Percentiles rank a stretch among this genome's conserved stretches.
These are phyloP conservation scores for Myriosclerotinia duriaeana DNA, from an alignment of 2,329 filamentous ascomycete genomes.

Conservation along the genomic window DNA sequence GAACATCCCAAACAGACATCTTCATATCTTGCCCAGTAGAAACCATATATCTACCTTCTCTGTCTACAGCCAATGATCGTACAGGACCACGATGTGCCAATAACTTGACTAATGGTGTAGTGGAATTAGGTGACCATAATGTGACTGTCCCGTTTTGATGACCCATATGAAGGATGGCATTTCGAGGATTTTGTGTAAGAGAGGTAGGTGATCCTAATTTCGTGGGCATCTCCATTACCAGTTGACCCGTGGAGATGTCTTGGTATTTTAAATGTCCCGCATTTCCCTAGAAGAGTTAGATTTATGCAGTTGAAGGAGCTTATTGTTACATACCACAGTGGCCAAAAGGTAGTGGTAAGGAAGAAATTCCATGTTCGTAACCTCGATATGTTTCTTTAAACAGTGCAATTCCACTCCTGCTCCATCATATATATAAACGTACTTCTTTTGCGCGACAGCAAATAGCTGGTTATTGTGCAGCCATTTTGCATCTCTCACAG, in stretches of 20 bases:
- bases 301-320: not conserved
- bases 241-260: conserved; percentile 88
- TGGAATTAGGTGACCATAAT: conserved; percentile 90
- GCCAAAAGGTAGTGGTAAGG: conserved; percentile 94
- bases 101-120: conserved; percentile 84
- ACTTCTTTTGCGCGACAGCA: conserved; percentile 93
- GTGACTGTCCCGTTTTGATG: conserved; percentile 95
- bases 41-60: conserved; percentile 93
- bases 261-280: conserved; percentile 89
- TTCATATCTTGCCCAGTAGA: conserved; percentile 84
- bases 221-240: conserved; percentile 82
- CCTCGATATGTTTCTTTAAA: conserved; percentile 84
- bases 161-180: conserved; percentile 87
- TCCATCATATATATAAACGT: conserved; percentile 93
- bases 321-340: conserved; percentile 63
- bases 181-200: conserved; percentile 84
- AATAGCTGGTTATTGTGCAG: conserved; percentile 94
- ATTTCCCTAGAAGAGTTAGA: conserved; percentile 55
- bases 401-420: conserved; percentile 91
- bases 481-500: conserved; percentile 84
- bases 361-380: conserved; percentile 90
- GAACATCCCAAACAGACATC: conserved; percentile 95
- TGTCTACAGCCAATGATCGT: conserved; percentile 78
- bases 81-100: conserved; percentile 88
- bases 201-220: conserved; percentile 80